Conservation (phyloP, 768 basidiomycete species). For the Macrolepiota albuminosa region DNA sequence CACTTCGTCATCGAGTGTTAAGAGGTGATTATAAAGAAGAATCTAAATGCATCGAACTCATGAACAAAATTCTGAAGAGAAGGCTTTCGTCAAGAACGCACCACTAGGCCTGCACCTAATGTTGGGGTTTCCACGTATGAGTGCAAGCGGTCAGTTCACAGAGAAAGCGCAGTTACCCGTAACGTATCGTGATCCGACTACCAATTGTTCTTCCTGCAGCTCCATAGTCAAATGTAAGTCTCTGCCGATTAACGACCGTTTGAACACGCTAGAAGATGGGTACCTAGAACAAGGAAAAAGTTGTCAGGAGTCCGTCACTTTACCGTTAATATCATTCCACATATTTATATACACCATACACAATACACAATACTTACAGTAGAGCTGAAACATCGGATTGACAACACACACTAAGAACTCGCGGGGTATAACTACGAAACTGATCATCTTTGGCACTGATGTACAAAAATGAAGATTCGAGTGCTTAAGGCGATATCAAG, state of each 20-base stretch:
- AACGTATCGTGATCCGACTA: conserved; percentile 4
- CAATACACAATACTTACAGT: background rate
- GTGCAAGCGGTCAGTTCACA: background rate
- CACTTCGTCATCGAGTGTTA: conserved; percentile 37
- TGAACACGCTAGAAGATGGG: background rate
- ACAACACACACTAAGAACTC: background rate
- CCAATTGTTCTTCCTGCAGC: background rate
- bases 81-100: background rate
- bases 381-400: conserved; percentile 2
- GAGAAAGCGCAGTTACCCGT: conserved; percentile 1
- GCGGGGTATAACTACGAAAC: background rate
- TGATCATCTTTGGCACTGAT: background rate
- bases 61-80: background rate
- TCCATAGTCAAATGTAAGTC: background rate
- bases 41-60: conserved; percentile 16
- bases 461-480: background rate
- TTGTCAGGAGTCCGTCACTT: background rate
- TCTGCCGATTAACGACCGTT: background rate
- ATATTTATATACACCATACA: background rate
- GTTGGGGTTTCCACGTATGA: background rate
- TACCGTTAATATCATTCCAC: background rate
- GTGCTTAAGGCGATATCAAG: background rate
- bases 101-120: conserved; percentile 10
- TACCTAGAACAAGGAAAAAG: background rate
- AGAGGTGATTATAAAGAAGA: conserved; percentile 36